Conservation (phyloP, 345 rosid genomes). For the Durio zibethinus region DNA sequence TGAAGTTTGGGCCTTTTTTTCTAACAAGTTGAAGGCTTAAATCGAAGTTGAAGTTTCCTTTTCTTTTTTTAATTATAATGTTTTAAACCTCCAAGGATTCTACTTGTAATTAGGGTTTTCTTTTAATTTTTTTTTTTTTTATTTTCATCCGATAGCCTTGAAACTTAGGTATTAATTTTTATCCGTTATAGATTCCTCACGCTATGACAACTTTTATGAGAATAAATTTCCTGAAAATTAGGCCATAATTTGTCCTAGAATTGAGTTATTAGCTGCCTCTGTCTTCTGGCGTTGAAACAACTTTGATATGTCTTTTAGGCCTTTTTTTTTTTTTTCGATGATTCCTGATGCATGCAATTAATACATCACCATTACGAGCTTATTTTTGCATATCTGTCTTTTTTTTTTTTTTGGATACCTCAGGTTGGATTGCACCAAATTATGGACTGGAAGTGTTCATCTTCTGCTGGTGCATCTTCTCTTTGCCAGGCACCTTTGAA, state of each 20-base stretch:
- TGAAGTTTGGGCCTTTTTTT: background rate
- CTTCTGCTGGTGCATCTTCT: conserved; percentile 42
- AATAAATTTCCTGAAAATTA: background rate
- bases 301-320: background rate
- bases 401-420: conserved; percentile 22
- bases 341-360: background rate
- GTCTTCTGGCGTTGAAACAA: background rate
- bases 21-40: background rate
- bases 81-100: background rate
- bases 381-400: conserved; percentile 11
- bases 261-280: background rate
- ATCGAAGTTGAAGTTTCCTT: background rate
- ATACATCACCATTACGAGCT: background rate
- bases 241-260: background rate
- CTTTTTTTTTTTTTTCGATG: background rate
- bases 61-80: background rate
- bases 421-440: conserved; percentile 26
- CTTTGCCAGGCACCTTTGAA: conserved; percentile 45
- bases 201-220: background rate
- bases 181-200: background rate
- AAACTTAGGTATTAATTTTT: background rate
- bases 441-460: conserved; percentile 60
- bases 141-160: background rate
- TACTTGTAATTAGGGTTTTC: background rate
- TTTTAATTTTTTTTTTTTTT: background rate